Percentiles rank a stretch among this genome's conserved stretches.
phyloP scores from a whole-genome alignment of 1,284 basidiomycete genomes.

The Sporisorium exsertum region DNA sequence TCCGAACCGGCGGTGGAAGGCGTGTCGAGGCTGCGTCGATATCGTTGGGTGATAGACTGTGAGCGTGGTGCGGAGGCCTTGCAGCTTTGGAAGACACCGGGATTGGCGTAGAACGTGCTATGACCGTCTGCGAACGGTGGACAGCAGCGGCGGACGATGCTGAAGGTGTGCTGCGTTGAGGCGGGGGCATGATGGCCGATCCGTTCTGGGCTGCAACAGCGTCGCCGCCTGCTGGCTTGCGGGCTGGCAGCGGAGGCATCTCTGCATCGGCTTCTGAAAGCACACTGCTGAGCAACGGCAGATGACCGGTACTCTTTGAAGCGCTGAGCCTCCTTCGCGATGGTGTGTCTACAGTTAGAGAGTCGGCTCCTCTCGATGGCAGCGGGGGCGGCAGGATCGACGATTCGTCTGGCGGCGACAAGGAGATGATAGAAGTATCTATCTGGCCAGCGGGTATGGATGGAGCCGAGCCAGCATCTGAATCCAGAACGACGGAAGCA shows the following conservation, averaged over 20 bases:
- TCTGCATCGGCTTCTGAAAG: slow-evolving; percentile 9
- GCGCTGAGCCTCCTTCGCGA: slow-evolving; percentile 31
- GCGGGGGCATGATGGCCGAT: slow-evolving; percentile 32
- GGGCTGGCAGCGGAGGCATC: slow-evolving; percentile 24
- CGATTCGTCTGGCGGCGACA: slow-evolving; percentile 13
- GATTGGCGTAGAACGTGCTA: slow-evolving; percentile 26
- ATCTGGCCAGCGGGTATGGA: neutral
- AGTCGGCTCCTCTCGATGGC: slow-evolving; percentile 14
- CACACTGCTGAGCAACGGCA: slow-evolving; percentile 18
- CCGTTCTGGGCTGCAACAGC: slow-evolving; percentile 5
- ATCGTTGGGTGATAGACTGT: slow-evolving; percentile 22
- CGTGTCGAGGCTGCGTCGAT: slow-evolving; percentile 14
- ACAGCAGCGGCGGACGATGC: slow-evolving; percentile 1
- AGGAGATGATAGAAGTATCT: neutral
- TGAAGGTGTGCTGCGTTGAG: slow-evolving; percentile 24
- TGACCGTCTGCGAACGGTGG: slow-evolving; percentile 38
- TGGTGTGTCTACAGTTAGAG: neutral
- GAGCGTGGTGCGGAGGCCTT: slow-evolving; percentile 13
- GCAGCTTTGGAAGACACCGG: slow-evolving; percentile 18
- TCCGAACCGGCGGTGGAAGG: slow-evolving; percentile 32
- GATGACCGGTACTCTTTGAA: slow-evolving; percentile 33
- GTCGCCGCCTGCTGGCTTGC: slow-evolving; percentile 13
- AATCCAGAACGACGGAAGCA: slow-evolving; percentile 25
- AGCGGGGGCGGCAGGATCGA: slow-evolving; percentile 14
- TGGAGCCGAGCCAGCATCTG: slow-evolving; percentile 14